Evolutionary conservation across 2,329 filamentous ascomycete genomes (phyloP), one percentile per base, ranked within the genome.

Genomic region (Xylaria sp.): DNA sequence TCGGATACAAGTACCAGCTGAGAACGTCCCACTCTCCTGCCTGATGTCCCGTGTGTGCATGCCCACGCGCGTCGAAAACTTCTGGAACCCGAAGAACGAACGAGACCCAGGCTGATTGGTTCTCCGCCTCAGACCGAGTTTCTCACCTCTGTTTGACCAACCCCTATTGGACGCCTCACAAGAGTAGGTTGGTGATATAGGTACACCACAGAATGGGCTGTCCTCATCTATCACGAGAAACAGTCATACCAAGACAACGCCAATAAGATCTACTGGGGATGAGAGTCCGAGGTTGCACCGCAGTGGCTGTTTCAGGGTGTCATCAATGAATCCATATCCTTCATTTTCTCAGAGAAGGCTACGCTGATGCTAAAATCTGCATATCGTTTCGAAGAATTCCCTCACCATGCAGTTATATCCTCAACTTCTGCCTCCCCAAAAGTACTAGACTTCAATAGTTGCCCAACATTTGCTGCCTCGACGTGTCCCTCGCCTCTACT

Each of bases 391-490:
- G n/a, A 49, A n/a, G 27, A 25, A 3, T 11, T 27, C 15, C 15
- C 66, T 80, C 87, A 97, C 94, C 94, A 97, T 25, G 93, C 94
- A 38, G 94, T 97, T 73, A 97, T 97, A 77, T 98, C 96, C 67
- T 95, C 95, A 22, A 97, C 93, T 80, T 98, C 96, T 0, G 93
- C 94, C 81, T 98, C 94, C 17, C 95, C 94, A 82, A 97, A 97
- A 0, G 92, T 96, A 80, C 94, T 97, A 63, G 87, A 94, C 83
- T 97, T 97, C 20, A 88, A 93, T 69, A 94, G 79, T 73, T 87
- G 81, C 17, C 89, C 89, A 6, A 89, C 84, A 66, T 84, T 82
- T 69, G 83, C 77, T 63, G 81, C 81, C 67, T 82, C 83, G 31
- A 75, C 77, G 42, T 77, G 76, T 2, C 79, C 80, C 2, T 84